Conservation (phyloP, 257 asterid genomes). For the Rauvolfia tetraphylla region DNA sequence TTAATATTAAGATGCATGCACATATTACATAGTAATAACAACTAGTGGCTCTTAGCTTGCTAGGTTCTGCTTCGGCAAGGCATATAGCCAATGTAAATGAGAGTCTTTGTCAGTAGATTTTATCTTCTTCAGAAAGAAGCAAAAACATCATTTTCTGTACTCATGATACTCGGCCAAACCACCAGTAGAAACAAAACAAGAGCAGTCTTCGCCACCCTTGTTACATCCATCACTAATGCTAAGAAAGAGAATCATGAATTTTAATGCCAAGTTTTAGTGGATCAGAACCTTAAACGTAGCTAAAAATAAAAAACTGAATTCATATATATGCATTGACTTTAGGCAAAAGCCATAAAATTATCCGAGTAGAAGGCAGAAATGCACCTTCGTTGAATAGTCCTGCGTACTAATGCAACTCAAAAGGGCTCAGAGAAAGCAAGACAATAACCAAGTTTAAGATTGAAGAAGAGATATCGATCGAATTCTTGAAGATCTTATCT, state of each 20-base stretch:
- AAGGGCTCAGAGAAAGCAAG: not conserved
- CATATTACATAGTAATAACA: not conserved
- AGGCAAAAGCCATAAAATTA: not conserved
- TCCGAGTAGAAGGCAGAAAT: not conserved
- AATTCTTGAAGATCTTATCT: not conserved
- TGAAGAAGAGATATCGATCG: not conserved
- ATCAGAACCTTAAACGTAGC: constrained; percentile 1
- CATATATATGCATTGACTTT: not conserved
- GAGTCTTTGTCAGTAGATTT: constrained; percentile 8
- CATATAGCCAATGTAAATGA: not conserved
- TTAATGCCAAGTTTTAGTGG: constrained; percentile 1
- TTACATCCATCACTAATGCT: not conserved
- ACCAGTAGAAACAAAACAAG: constrained; percentile 6
- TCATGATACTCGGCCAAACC: not conserved
- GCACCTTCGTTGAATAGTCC: not conserved
- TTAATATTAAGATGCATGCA: not conserved
- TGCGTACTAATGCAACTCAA: not conserved
- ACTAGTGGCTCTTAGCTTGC: not conserved
- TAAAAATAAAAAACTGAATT: not conserved
- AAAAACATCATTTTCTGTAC: constrained; percentile 10
- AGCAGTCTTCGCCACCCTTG: not conserved
- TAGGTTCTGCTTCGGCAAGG: constrained; percentile 5
- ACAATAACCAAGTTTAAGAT: not conserved
- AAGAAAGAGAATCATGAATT: constrained; percentile 8
- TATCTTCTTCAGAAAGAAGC: constrained; percentile 6